phyloP scores from a whole-genome alignment of 257 asterid genomes.

The Scutellaria minor region DNA sequence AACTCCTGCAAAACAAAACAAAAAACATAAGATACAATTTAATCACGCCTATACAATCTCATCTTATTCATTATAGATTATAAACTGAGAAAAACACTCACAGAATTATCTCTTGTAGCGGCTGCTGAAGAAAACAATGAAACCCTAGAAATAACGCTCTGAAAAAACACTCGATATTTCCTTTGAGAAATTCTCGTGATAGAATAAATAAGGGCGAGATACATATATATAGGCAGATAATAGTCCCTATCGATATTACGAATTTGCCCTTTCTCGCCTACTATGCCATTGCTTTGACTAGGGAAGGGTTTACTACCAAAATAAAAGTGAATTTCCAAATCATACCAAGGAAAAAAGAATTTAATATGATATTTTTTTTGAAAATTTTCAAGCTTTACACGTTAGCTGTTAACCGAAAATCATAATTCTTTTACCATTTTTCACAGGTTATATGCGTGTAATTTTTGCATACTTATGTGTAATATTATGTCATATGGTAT shows the following conservation, averaged over 20 bases:
- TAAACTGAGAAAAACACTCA: not conserved
- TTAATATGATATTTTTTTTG: not conserved
- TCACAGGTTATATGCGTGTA: too few relatives aligned
- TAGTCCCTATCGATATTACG: constrained; percentile 34
- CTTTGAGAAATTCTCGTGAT: not conserved
- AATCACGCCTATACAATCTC: not conserved
- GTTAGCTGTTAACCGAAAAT: not conserved
- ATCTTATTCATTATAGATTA: not conserved
- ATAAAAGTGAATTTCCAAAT: not conserved
- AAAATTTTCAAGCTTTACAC: not conserved
- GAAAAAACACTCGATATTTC: not conserved
- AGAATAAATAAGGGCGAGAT: constrained; percentile 11
- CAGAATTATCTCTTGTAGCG: not conserved
- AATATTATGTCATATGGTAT: not conserved
- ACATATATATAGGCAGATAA: constrained; percentile 22
- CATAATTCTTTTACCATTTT: not conserved
- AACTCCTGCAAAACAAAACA: constrained; percentile 34
- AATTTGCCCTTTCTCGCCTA: constrained; percentile 27
- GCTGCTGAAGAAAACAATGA: constrained; percentile 24
- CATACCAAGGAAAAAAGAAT: not conserved
- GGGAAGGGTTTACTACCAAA: not conserved
- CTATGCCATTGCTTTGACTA: too few relatives aligned
- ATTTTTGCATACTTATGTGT: too few relatives aligned
- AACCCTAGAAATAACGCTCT: constrained; percentile 33
- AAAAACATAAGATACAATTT: not conserved